Evolutionary conservation across 345 rosid species (phyloP), one percentile per base, ranked within the genome.

Genomic region (Citrus cavaleriei): DNA sequence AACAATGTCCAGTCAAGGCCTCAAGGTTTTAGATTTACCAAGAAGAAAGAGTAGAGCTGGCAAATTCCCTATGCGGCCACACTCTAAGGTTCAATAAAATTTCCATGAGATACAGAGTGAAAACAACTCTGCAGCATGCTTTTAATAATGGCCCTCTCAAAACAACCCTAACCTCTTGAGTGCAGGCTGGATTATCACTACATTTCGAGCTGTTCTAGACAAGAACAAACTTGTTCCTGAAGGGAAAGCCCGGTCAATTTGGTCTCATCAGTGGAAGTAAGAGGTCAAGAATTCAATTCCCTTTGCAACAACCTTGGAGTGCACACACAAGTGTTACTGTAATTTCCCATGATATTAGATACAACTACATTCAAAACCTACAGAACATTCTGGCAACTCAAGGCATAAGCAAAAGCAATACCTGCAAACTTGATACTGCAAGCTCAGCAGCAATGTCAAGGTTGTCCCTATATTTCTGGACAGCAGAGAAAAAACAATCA

Each of bases 371-470:
- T 70, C 22, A 32, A 10, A 55, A 55, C 30, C 42, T 22, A 8
- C 64, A 35, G 24, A 34, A 62, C 30, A 24, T n/a, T 76, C 7
- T 12, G 18, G 66, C 28, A 34, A 54, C 2, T 16, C 58, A 54
- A 18, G 22, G 35, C 1, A 37, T 21, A 58, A 40, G 38, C 16
- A 66, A 14, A 63, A 84, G 54, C 61, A 70, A 62, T 83, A 91
- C 99, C 98, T 96, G 99, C 91, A 96, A 90, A 79, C 93, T 93
- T 78, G 98, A 94, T 70, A 96, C 98, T 35, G 99, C 98, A 81
- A 94, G 97, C 88, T 94, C 99, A 18, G 98, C 98, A 75, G 97
- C 98, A 79, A 79, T 88, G 77, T 80, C 89, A 63, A 96, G 98
- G 78, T 86, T 87, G 80, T 93, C 87, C 8, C 93, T 95, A 83